Conservation (phyloP, 352 stramenopile species). For the Pythium myriotylum region DNA sequence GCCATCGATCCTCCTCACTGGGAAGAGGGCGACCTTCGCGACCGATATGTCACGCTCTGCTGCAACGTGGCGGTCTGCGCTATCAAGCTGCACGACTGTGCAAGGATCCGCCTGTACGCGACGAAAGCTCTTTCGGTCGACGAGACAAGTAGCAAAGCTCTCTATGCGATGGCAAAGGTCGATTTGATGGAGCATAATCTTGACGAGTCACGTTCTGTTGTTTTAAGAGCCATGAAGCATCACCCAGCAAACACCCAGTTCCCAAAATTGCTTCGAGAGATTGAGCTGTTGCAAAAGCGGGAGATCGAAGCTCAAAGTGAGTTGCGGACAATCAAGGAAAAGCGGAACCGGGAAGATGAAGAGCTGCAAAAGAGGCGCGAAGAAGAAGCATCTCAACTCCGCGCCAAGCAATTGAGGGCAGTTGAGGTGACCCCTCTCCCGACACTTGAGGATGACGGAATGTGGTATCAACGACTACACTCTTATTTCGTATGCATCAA, state of each 20-base stretch:
- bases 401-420: conserved; percentile 32
- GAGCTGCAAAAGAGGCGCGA: conserved; percentile 9
- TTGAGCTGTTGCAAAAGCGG: conserved; percentile 40
- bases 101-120: conserved; percentile 61
- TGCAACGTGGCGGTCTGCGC: conserved; percentile 79
- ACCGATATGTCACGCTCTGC: conserved; percentile 65
- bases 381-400: conserved; percentile 46
- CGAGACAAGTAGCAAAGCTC: conserved; percentile 49
- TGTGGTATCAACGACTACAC: conserved; percentile 45
- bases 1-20: conserved; percentile 36
- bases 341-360: conserved; percentile 20
- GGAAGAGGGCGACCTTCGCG: conserved; percentile 41
- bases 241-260: conserved; percentile 56
- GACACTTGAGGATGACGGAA: conserved; percentile 69
- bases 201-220: conserved; percentile 43
- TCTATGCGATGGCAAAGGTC: conserved; percentile 74
- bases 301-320: conserved; percentile 31
- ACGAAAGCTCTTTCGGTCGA: conserved; percentile 58
- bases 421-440: conserved; percentile 46
- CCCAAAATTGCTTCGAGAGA: conserved; percentile 46
- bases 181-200: conserved; percentile 64
- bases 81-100: conserved; percentile 62
- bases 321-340: conserved; percentile 37
- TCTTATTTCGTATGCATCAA: conserved; percentile 74
- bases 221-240: conserved; percentile 39